A percentile compares a stretch with the other conserved stretches of the same genome.
These are phyloP conservation scores for Hypocreales sp. DNA, from an alignment of 2,329 filamentous ascomycete species.

Conservation along the genomic window DNA sequence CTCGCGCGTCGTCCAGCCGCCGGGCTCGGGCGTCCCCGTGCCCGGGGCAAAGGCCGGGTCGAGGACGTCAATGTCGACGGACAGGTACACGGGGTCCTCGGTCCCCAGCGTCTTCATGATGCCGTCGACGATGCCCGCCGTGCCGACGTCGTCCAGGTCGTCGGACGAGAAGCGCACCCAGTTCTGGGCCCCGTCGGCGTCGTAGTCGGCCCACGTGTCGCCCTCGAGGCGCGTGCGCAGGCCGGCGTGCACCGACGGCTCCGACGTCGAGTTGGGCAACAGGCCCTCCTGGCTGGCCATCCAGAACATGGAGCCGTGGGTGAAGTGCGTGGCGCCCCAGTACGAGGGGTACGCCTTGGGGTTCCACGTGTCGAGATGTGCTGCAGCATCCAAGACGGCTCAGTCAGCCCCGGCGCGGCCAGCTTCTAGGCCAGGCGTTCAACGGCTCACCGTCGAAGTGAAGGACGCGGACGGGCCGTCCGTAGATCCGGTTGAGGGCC, in stretches of 20 bases:
- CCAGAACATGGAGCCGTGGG: slow-evolving; percentile 87
- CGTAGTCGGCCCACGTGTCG: slow-evolving; percentile 49
- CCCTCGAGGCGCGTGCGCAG: slow-evolving; percentile 63
- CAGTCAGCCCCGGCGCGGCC: background rate
- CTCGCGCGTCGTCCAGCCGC: slow-evolving; percentile 83
- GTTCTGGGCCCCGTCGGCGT: slow-evolving; percentile 58
- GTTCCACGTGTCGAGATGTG: slow-evolving; percentile 75
- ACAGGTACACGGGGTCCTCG: slow-evolving; percentile 66
- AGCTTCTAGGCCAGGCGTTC: no score
- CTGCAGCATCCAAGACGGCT: slow-evolving; percentile 11
- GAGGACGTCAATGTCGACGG: slow-evolving; percentile 70
- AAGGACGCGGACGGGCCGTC: slow-evolving; percentile 48
- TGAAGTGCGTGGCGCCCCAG: slow-evolving; percentile 56
- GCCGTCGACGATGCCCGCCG: slow-evolving; percentile 48
- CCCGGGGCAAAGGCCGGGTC: slow-evolving; percentile 55
- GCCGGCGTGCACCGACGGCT: slow-evolving; percentile 67
- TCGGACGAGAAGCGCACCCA: slow-evolving; percentile 68
- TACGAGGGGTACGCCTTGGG: slow-evolving; percentile 64
- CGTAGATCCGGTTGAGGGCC: slow-evolving; percentile 46
- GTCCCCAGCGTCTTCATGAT: slow-evolving; percentile 63
- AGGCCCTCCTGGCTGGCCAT: slow-evolving; percentile 69
- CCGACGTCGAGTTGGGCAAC: slow-evolving; percentile 52
- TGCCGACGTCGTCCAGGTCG: slow-evolving; percentile 74
- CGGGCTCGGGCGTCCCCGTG: slow-evolving; percentile 79
- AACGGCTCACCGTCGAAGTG: slow-evolving; percentile 45